Evolutionary conservation across 495 filamentous ascomycete species (phyloP), one percentile per base, ranked within the genome.

Genomic region (Aspergillus carlsbadensis): DNA sequence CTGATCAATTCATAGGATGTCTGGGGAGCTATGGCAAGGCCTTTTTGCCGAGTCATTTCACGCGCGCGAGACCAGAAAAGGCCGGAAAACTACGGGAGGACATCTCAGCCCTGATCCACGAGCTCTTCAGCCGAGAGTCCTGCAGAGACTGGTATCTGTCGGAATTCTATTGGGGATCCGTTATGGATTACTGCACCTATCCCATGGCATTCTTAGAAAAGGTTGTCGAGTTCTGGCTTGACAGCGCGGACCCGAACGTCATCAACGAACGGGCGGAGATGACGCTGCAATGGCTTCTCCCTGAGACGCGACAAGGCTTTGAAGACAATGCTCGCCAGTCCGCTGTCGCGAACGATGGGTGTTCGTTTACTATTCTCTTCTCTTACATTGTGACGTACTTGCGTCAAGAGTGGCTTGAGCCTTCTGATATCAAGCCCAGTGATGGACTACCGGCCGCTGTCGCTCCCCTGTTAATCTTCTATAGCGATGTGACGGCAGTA

Each of bases 351-450:
- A 24, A 18, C 18, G 20, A 43, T 24, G 41, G 4, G 20, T 24
- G 15, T 22, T 20, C 31, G 15, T 57, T 31, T 51, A 50, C 54
- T 35, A 35, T 57, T 3, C 44, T 48, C 3, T 57, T 50, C 20
- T 57, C 43, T 5, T 51, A 33, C 20, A 42, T 41, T 44, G 54
- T 18, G 1, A 31, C 17, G 34, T 39, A 33, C 45, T 24, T 2
- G 18, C 8, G 1, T 3, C 20, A 18, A 10, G 18, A 1, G 3
- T 43, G 41, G 41, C 41, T 43, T 2, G 18, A 43, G 6, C 18
- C 41, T 5, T 2, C 21, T 2, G 20, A 24, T 1, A 42, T 43
- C 20, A 14, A 1, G 6, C 7, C 17, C 5, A 10, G 13, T 8
- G 41, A 43, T 24, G 41, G 41, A 11, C n/a, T 22, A 6, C 41